Conservation (phyloP, 306 rosid genomes). For the Mucuna pruriens region DNA sequence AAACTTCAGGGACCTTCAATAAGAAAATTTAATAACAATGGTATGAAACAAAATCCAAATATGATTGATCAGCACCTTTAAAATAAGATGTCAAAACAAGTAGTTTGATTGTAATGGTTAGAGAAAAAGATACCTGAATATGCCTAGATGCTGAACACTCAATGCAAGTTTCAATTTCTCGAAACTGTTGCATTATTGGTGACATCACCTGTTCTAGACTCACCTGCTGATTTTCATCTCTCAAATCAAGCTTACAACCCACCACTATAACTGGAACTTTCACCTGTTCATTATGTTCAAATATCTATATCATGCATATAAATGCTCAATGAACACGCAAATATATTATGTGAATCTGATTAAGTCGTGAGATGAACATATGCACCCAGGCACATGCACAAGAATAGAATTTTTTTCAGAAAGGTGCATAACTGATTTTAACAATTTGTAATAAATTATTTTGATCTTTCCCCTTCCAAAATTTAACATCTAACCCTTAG, state of each 20-base stretch:
- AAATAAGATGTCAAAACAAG: constrained; percentile 9
- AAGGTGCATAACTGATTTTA: neutral
- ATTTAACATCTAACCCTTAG: neutral
- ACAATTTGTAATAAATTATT: neutral
- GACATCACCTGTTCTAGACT: constrained; percentile 98
- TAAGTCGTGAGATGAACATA: neutral
- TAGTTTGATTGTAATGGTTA: neutral
- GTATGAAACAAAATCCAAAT: constrained; percentile 30
- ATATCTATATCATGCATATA: constrained; percentile 28
- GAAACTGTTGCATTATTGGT: constrained; percentile 98
- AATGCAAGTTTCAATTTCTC: constrained; percentile 98
- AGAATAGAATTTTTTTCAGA: neutral
- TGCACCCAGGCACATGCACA: neutral
- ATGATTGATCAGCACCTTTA: constrained; percentile 14
- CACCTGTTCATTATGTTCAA: constrained; percentile 65
- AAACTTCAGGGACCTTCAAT: constrained; percentile 91
- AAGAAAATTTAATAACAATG: constrained; percentile 23
- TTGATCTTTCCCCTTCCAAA: neutral
- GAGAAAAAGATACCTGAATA: constrained; percentile 72
- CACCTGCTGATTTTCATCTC: constrained; percentile 89
- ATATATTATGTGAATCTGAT: neutral
- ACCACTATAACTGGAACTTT: constrained; percentile 95
- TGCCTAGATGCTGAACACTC: constrained; percentile 93
- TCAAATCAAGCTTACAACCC: constrained; percentile 95
- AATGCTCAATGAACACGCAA: neutral